Evolutionary conservation across 1,284 basidiomycete genomes (phyloP).

Genomic region (Albatrellus sp.): DNA sequence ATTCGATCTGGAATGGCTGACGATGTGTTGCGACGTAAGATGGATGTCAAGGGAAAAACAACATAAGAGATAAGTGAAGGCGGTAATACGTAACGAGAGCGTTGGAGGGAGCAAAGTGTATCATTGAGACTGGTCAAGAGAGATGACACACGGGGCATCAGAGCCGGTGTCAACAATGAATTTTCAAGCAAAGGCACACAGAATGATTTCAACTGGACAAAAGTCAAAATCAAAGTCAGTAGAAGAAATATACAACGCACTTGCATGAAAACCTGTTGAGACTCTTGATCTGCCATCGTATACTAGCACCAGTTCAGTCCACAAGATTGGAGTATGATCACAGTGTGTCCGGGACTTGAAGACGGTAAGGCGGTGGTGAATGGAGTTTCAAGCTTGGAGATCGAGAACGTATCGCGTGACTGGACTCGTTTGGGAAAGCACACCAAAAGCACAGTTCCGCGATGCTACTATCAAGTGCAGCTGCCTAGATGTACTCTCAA

Average conservation of each 20-base stretch:
- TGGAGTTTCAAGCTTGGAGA: too few species aligned
- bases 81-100: conserved; percentile 29
- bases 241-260: conserved; percentile 13
- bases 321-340: too few species aligned
- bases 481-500: too few species aligned
- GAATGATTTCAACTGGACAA: conserved; percentile 53
- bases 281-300: conserved; percentile 6
- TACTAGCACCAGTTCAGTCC: neutral
- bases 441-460: too few species aligned
- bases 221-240: neutral
- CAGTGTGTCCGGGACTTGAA: too few species aligned
- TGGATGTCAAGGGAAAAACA: conserved; percentile 76
- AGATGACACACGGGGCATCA: conserved; percentile 33
- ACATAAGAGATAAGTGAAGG: conserved; percentile 69
- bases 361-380: too few species aligned
- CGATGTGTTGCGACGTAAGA: conserved; percentile 64
- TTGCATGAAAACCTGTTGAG: conserved; percentile 21
- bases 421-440: too few species aligned
- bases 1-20: conserved; percentile 65
- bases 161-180: conserved; percentile 42
- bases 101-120: conserved; percentile 31
- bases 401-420: too few species aligned
- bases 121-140: conserved; percentile 42
- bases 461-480: too few species aligned
- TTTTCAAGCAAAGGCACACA: conserved; percentile 71